These are phyloP conservation scores for Parietaria judaica DNA, from an alignment of 306 rosid genomes.

Conservation along the genomic window DNA sequence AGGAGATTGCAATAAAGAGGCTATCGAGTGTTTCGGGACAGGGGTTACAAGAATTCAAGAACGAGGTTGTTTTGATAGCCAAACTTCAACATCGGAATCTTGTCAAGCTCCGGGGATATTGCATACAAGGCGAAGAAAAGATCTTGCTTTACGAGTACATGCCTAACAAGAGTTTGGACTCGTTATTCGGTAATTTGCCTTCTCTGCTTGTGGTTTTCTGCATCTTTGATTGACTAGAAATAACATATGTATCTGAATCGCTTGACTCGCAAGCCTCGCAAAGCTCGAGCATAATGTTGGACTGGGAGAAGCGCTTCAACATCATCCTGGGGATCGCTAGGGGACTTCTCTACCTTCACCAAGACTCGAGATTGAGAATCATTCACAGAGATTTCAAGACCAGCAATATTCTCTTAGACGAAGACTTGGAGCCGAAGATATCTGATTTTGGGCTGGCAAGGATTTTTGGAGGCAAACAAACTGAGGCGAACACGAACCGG, in stretches of 20 bases:
- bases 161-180: conserved; percentile 63
- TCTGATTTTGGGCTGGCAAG: conserved; percentile 68
- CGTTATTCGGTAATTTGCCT: conserved; percentile 39
- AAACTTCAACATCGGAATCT: conserved; percentile 70
- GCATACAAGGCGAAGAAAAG: conserved; percentile 58
- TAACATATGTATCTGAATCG: conserved; percentile 6
- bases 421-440: conserved; percentile 60
- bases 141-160: conserved; percentile 63
- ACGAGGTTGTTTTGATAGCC: conserved; percentile 64
- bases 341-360: conserved; percentile 66
- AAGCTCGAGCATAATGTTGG: conserved; percentile 23
- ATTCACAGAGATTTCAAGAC: conserved; percentile 62
- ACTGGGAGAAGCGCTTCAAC: conserved; percentile 53
- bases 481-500: conserved; percentile 39
- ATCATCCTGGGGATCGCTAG: conserved; percentile 59
- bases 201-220: too few species aligned
- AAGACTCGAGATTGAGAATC: conserved; percentile 68
- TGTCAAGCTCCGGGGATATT: conserved; percentile 62
- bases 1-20: conserved; percentile 59
- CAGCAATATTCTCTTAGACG: conserved; percentile 52
- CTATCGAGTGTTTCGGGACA: conserved; percentile 59
- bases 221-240: neutral
- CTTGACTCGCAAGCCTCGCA: conserved; percentile 21
- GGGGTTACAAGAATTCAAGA: conserved; percentile 60
- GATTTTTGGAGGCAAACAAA: conserved; percentile 54